A percentile compares a stretch with the other conserved stretches of the same genome.
Evolutionary conservation across 1,139 yeast species (phyloP).

Genomic region (Blastobotrys proliferans): DNA sequence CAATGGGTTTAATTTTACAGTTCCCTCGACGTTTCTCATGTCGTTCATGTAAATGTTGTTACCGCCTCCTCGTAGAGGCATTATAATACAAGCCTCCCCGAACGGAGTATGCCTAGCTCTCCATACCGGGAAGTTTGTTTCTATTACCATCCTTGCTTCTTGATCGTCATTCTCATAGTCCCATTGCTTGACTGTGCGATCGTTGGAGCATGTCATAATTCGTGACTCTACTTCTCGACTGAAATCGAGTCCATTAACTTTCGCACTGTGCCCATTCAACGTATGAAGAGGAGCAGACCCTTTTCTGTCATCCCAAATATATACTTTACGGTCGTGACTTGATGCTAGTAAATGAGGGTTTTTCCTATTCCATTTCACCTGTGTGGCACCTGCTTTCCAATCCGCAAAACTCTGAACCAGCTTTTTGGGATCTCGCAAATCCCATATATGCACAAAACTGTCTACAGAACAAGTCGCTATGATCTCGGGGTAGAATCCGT

Average conservation of each 20-base stretch:
- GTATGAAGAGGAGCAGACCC: constrained; percentile 72
- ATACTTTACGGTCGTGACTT: constrained; percentile 74
- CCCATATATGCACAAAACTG: constrained; percentile 86
- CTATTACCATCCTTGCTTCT: constrained; percentile 55
- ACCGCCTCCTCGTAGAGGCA: constrained; percentile 86
- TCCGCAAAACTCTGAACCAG: constrained; percentile 82
- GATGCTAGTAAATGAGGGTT: constrained; percentile 78
- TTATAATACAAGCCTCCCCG: constrained; percentile 85
- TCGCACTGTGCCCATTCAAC: constrained; percentile 70
- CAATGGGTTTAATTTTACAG: constrained; percentile 45
- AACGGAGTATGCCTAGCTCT: constrained; percentile 86
- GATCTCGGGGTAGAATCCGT: constrained; percentile 81
- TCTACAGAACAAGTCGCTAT: constrained; percentile 93
- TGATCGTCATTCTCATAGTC: constrained; percentile 45
- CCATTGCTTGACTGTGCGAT: constrained; percentile 86
- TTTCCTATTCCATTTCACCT: constrained; percentile 85
- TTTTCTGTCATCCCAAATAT: constrained; percentile 83
- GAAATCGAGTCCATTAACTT: constrained; percentile 87
- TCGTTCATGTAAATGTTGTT: constrained; percentile 68
- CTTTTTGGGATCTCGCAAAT: constrained; percentile 66
- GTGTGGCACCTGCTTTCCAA: constrained; percentile 93
- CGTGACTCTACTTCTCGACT: constrained; percentile 54
- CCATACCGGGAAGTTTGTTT: constrained; percentile 80
- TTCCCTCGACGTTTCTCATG: constrained; percentile 31
- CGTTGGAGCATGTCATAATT: constrained; percentile 80